Evolutionary conservation across 805 yeast genomes (phyloP), one percentile per base, ranked within the genome.

Genomic region (Zygoascus biomembranicola): DNA sequence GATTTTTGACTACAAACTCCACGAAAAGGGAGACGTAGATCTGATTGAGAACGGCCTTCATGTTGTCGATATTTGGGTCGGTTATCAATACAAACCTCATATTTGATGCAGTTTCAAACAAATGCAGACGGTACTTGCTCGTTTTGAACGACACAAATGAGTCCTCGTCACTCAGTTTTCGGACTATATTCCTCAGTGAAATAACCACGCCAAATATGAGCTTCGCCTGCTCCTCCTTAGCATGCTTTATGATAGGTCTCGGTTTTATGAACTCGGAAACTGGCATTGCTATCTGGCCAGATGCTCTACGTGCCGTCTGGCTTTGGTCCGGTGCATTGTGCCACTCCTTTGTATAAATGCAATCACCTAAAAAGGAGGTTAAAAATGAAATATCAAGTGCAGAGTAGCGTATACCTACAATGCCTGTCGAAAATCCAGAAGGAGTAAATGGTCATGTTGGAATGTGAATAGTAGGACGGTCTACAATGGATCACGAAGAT

Each of bases 361-460:
- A 90, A 58, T 85, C 83, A 61, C 78, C 79, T 76, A 49, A 32
- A 44, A 10, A 28, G 16, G n/a, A n/a, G 10, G 49, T 11, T n/a
- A 32, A 11, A 16, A 19, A 28, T 46, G 28, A 18, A 16, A 23
- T 23, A 23, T 23, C 28, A 23, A 23, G 28, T 6, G 28, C 28
- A 23, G 6, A 23, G 3, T 23, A 23, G 31, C 19, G 1, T 10
- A 20, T 26, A 66, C 78, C 50, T 72, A 69, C 97, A 87, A 70
- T 92, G 97, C 66, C 94, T 78, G 67, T 92, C 97, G 66, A 85
- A 92, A 52, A 92, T 80, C 87, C 90, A 87, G 65, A 90, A 85
- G 10, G 96, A 87, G 71, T 84, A 84, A 47, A 90, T 81, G 42
- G 86, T 79, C 87, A 81, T 81, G 6, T 23, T 23, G 28, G 28